These are phyloP conservation scores for Colletotrichum sp. DNA, from an alignment of 2,329 filamentous ascomycete genomes.

Conservation along the genomic window DNA sequence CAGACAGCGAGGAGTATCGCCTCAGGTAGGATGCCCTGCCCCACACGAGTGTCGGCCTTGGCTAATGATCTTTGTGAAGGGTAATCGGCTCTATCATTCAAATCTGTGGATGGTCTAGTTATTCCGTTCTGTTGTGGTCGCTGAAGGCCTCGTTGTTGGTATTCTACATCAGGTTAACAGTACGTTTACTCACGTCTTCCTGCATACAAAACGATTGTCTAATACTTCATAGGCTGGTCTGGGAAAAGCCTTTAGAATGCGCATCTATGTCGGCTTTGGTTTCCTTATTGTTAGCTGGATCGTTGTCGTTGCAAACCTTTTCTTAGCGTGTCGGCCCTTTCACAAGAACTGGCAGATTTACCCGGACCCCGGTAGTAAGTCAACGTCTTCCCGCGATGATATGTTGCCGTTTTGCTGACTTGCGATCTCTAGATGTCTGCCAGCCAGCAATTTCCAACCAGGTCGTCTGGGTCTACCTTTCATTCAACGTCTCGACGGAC, in stretches of 20 bases:
- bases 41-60: not conserved
- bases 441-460: constrained; percentile 16
- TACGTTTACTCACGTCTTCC: not conserved
- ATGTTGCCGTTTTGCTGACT: not conserved
- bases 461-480: constrained; percentile 19
- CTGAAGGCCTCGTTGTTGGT: constrained; percentile 59
- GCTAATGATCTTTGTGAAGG: constrained; percentile 29
- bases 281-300: constrained; percentile 55
- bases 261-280: constrained; percentile 55
- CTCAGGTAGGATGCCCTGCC: constrained; percentile 27
- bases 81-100: constrained; percentile 59
- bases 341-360: constrained; percentile 63
- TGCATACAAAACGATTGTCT: fast-evolving
- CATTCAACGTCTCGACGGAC: constrained; percentile 21
- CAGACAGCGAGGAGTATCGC: constrained; percentile 49
- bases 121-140: constrained; percentile 55
- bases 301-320: constrained; percentile 51
- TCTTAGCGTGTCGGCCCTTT: constrained; percentile 59
- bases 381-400: not conserved
- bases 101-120: constrained; percentile 58
- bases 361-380: constrained; percentile 60
- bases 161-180: constrained; percentile 46
- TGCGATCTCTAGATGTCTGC: constrained; percentile 4
- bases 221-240: constrained; percentile 34
- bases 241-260: constrained; percentile 39